Conservation (phyloP, 139 green algal genomes). For the Auxenochlorella pyrenoidosa region DNA sequence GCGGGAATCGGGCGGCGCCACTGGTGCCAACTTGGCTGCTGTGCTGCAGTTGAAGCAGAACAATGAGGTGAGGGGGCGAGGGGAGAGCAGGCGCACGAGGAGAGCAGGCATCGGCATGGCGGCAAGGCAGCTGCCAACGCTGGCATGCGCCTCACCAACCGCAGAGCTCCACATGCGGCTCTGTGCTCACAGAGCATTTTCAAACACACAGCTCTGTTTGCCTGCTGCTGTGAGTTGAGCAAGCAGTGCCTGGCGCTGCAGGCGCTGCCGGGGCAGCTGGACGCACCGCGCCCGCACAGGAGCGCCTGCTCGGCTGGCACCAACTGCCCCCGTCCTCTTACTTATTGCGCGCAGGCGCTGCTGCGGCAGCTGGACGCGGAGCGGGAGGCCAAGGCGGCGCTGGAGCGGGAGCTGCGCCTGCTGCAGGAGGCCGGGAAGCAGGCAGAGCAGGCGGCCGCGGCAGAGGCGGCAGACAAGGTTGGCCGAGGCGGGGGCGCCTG, state of each 20-base stretch:
- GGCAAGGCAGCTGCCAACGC: too few relatives aligned
- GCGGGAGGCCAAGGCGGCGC: neutral
- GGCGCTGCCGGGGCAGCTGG: too few relatives aligned
- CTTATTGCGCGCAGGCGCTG: neutral
- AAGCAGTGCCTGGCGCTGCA: too few relatives aligned
- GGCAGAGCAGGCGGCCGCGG: neutral
- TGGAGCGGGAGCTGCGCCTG: neutral
- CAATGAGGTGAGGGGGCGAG: neutral
- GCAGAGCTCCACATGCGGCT: too few relatives aligned
- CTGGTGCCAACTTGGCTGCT: neutral
- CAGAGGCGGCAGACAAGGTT: neutral
- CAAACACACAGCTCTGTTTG: too few relatives aligned
- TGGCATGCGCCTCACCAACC: too few relatives aligned
- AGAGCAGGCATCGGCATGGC: too few relatives aligned
- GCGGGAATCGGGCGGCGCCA: neutral
- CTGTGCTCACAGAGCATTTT: too few relatives aligned
- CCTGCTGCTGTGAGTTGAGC: too few relatives aligned
- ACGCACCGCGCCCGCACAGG: too few relatives aligned
- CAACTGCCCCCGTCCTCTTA: too few relatives aligned
- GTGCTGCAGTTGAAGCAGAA: neutral
- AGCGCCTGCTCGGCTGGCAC: too few relatives aligned
- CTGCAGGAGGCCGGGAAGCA: neutral
- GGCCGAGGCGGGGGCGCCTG: neutral
- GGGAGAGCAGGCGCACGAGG: neutral
- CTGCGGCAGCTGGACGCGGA: neutral